These are phyloP conservation scores for Globisporangium carolinianum DNA, from an alignment of 352 stramenopile genomes.

Conservation along the genomic window DNA sequence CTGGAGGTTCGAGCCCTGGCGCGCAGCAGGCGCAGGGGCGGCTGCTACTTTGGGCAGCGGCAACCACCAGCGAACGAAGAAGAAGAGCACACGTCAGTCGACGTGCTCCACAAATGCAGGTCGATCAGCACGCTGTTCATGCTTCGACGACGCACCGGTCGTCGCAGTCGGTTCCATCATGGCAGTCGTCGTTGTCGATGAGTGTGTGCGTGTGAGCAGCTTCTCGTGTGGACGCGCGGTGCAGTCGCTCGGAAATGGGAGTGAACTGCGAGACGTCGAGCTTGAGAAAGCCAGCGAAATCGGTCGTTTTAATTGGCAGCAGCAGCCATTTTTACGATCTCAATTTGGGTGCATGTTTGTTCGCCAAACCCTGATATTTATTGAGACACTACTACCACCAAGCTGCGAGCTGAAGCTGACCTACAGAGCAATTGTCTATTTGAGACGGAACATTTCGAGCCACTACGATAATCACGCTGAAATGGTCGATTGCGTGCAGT, in stretches of 20 bases:
- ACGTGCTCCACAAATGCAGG: no score
- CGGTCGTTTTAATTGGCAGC: not conserved
- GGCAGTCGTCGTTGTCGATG: not conserved
- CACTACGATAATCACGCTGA: no score
- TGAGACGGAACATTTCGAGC: no score
- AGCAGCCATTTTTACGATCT: no score
- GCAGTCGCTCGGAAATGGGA: not conserved
- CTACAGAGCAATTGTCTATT: no score
- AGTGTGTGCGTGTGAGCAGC: not conserved
- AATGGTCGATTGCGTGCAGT: no score
- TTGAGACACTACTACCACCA: no score
- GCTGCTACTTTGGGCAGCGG: not conserved
- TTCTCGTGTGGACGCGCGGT: not conserved
- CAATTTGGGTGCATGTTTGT: no score
- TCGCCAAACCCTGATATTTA: no score
- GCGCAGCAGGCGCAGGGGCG: slow-evolving; percentile 11
- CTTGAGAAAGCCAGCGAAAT: not conserved
- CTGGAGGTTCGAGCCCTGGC: slow-evolving; percentile 45
- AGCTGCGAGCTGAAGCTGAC: no score
- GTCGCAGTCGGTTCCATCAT: slow-evolving; percentile 19
- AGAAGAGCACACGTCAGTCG: not conserved
- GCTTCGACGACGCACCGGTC: slow-evolving; percentile 1
- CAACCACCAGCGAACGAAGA: not conserved
- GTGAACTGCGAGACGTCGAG: not conserved
- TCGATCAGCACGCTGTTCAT: no score